Percentiles rank a stretch among this genome's conserved stretches.
Evolutionary conservation across 805 yeast genomes (phyloP).

Genomic region (Suhomyces sp.): DNA sequence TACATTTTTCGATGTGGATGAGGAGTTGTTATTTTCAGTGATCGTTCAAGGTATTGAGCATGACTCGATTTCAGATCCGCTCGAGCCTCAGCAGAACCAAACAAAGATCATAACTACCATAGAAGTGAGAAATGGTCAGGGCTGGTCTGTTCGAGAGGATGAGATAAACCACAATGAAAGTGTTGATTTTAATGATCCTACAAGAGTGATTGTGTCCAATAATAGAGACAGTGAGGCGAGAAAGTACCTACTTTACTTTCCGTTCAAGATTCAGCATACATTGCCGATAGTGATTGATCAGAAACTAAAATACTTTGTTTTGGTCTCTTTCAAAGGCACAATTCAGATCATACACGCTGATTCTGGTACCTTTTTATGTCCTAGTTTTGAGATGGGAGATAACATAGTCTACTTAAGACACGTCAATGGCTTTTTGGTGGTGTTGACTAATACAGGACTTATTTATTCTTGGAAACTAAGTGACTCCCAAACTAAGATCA

Average conservation of each 20-base stretch:
- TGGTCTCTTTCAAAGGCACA: constrained; percentile 59
- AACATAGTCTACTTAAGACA: constrained; percentile 41
- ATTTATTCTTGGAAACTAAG: constrained; percentile 51
- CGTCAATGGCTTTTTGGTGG: constrained; percentile 31
- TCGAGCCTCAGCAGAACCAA: constrained; percentile 1
- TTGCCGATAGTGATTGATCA: constrained; percentile 33
- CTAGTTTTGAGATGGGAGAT: constrained; percentile 52
- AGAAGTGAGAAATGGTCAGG: constrained; percentile 42
- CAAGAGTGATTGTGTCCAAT: constrained; percentile 45
- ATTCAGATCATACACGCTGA: constrained; percentile 43
- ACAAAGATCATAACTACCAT: constrained; percentile 23
- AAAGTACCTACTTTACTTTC: constrained; percentile 39
- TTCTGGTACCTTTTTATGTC: constrained; percentile 45
- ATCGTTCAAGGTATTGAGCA: constrained; percentile 33
- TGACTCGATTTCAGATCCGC: constrained; percentile 4
- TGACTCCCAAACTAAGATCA: constrained; percentile 14
- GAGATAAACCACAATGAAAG: constrained; percentile 31
- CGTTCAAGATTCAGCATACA: constrained; percentile 50
- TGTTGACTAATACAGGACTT: constrained; percentile 50
- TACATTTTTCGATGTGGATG: constrained; percentile 33
- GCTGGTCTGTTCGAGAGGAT: constrained; percentile 40
- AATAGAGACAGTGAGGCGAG: constrained; percentile 29
- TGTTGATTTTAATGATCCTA: constrained; percentile 46
- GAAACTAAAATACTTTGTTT: constrained; percentile 43
- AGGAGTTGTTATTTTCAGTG: constrained; percentile 37